Evolutionary conservation across 1,284 basidiomycete genomes (phyloP), one percentile per base, ranked within the genome.

Genomic region (Cutaneotrichosporon dermatis): DNA sequence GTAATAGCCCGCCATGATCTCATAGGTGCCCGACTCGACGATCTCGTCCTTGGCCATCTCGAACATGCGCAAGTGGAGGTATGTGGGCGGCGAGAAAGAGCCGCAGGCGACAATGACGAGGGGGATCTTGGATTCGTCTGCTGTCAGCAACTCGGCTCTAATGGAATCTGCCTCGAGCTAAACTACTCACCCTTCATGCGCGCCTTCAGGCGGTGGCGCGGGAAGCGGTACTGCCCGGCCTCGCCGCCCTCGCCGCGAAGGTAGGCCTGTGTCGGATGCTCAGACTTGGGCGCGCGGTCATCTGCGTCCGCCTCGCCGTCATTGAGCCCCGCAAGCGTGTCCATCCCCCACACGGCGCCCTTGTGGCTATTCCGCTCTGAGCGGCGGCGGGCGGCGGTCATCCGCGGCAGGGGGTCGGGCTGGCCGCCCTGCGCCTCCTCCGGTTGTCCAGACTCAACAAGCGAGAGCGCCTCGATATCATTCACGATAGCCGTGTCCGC

Each of bases 41-140:
- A 92, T 86, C 71, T 92, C 93, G 80, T 97, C 93, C 79, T 89
- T 90, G 59, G 93, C 93, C 93, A 97, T 96, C 77, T 96, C 93
- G 78, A 96, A 97, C 90, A 97, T 96, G 60, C 93, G 89, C 73
- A 83, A 66, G 63, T 83, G 82, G 39, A 83, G 77, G 63, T 83
- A 83, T 2, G 82, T 83, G 5, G 82, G 82, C 1, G 82, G 82
- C 1, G 81, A 82, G 73, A 83, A 83, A 25, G 79, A 80, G 16
- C 82, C 82, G 65, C 82, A 83, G 0, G 82, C 82, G 37, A 83
- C 81, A 44, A 80, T 80, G 43, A 80, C 78, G 9, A 80, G 64
- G 1, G 79, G 79, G 13, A 79, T 79, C 64, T 80, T 80, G 51
- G 68, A 69, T 59, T 79, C 77, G 65, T 80, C 79, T 80, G 58